Evolutionary conservation across 768 basidiomycete species (phyloP).

Genomic region (Daedalea quercina): DNA sequence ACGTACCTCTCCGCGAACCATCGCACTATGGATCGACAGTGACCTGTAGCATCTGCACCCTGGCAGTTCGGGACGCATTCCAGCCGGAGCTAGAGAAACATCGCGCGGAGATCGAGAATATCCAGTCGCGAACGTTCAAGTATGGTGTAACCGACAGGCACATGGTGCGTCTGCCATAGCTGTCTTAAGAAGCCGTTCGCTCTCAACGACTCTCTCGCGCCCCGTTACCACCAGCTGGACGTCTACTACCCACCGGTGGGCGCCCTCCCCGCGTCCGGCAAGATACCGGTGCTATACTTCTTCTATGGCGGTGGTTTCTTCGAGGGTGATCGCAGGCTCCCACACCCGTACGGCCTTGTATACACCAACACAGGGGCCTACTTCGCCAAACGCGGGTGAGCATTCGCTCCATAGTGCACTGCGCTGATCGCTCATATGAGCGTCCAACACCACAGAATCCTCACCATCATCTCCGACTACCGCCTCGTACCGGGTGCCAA

Average conservation of each 20-base stretch:
- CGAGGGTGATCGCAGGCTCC: conserved; percentile 40
- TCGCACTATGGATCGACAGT: too few species aligned
- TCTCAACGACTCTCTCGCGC: neutral
- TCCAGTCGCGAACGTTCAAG: conserved; percentile 46
- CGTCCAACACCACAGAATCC: too few species aligned
- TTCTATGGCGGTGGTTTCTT: conserved; percentile 63
- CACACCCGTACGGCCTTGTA: conserved; percentile 40
- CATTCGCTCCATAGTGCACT: too few species aligned
- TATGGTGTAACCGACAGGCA: conserved; percentile 49
- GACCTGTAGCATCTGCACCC: too few species aligned
- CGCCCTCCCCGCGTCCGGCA: conserved; percentile 8
- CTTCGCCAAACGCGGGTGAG: conserved; percentile 47
- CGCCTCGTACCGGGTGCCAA: conserved; percentile 49
- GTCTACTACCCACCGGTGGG: conserved; percentile 47
- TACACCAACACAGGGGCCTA: conserved; percentile 56
- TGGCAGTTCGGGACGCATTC: conserved; percentile 28
- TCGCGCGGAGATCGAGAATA: conserved; percentile 38
- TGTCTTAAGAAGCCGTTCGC: neutral
- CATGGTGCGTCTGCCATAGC: conserved; percentile 28
- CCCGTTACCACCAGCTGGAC: conserved; percentile 40
- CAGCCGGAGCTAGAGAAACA: conserved; percentile 43
- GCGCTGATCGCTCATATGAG: too few species aligned
- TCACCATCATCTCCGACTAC: conserved; percentile 64
- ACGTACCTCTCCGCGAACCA: too few species aligned
- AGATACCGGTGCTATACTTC: conserved; percentile 51